Evolutionary conservation across 352 stramenopile genomes (phyloP).

Genomic region (Phytopythium litorale): DNA sequence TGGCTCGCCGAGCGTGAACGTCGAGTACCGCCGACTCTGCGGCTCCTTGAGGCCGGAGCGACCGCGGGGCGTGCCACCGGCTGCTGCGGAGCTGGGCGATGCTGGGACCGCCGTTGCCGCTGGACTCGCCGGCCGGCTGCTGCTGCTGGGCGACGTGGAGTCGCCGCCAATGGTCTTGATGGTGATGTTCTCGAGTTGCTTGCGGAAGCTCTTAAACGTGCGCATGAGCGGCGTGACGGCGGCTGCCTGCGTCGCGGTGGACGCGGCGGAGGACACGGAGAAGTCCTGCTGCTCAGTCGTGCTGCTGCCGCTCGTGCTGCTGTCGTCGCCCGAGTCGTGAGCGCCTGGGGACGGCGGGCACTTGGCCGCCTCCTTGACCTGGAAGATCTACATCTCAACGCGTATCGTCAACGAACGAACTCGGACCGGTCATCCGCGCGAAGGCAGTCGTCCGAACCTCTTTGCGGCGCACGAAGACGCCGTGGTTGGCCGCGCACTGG

Average conservation of each 20-base stretch:
- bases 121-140: conserved; percentile 14
- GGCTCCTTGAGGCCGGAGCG: conserved; percentile 5
- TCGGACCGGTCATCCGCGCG: too few species aligned
- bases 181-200: conserved; percentile 34
- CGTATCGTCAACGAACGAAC: not conserved
- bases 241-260: conserved; percentile 6
- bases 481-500: conserved; percentile 41
- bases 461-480: conserved; percentile 63
- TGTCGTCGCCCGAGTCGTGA: conserved; percentile 38
- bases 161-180: conserved; percentile 17
- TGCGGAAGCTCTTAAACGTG: conserved; percentile 65
- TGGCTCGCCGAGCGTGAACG: not conserved
- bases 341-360: conserved; percentile 36
- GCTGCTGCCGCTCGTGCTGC: conserved; percentile 29
- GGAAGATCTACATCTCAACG: conserved; percentile 29
- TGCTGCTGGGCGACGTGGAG: conserved; percentile 6
- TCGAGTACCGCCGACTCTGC: not conserved
- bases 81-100: not conserved
- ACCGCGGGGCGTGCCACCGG: not conserved
- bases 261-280: conserved; percentile 6
- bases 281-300: conserved; percentile 12
- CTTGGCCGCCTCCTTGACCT: conserved; percentile 44
- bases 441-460: conserved; percentile 16
- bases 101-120: conserved; percentile 6
- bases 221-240: conserved; percentile 28